Conservation (phyloP, 768 basidiomycete genomes). For the Mrakia blollopis region DNA sequence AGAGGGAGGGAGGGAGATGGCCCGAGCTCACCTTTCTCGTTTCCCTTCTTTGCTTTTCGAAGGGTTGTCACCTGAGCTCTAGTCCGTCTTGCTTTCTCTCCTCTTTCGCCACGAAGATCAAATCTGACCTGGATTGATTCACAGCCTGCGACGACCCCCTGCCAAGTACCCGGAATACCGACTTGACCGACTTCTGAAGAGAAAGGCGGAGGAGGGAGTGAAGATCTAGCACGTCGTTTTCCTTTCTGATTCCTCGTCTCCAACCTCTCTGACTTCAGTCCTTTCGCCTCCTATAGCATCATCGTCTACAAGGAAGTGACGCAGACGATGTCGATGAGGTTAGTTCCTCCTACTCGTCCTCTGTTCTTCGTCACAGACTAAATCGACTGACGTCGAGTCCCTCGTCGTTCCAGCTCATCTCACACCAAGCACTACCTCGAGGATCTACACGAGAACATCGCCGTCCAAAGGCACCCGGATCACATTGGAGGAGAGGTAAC, state of each 20-base stretch:
- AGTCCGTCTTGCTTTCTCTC: constrained; percentile 33
- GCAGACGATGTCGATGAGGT: constrained; percentile 86
- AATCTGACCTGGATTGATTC: constrained; percentile 15
- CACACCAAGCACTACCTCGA: constrained; percentile 67
- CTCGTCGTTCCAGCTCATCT: too few relatives aligned
- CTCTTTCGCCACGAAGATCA: not conserved
- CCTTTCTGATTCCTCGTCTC: too few relatives aligned
- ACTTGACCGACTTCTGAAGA: constrained; percentile 73
- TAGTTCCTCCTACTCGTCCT: too few relatives aligned
- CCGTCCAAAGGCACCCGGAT: constrained; percentile 55
- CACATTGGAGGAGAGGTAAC: constrained; percentile 35
- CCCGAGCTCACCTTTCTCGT: constrained; percentile 8
- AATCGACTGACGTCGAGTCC: too few relatives aligned
- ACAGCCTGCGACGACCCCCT: constrained; percentile 78
- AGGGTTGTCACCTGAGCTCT: constrained; percentile 90
- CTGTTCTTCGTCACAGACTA: too few relatives aligned
- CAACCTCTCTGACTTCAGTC: not conserved
- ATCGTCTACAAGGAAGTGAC: constrained; percentile 94
- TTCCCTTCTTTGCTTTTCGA: not conserved
- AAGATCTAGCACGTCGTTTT: constrained; percentile 56
- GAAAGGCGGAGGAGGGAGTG: constrained; percentile 89
- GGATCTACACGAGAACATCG: constrained; percentile 77
- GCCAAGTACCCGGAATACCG: constrained; percentile 80
- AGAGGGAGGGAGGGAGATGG: not conserved
- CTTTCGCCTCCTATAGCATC: constrained; percentile 45